phyloP scores from a whole-genome alignment of 225 moss, liverwort and hornwort species.

The Marchantia paleacea region DNA sequence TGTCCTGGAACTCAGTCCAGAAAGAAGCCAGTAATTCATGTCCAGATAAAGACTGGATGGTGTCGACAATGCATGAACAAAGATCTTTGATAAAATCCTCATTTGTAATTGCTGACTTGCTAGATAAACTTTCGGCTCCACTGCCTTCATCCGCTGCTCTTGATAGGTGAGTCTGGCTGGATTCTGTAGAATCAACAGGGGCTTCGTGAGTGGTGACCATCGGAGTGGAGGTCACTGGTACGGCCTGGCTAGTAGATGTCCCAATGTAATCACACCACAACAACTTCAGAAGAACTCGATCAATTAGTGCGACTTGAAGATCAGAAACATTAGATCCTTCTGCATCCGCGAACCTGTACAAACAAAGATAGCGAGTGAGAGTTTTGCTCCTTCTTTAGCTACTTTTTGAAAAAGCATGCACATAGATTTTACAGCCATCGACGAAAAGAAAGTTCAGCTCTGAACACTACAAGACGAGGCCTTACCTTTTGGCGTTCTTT shows the following conservation, averaged over 20 bases:
- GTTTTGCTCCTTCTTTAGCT: not conserved
- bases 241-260: constrained; percentile 17
- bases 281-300: constrained; percentile 67
- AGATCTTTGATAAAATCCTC: constrained; percentile 48
- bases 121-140: not conserved
- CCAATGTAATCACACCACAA: constrained; percentile 73
- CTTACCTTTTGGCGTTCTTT: constrained; percentile 70
- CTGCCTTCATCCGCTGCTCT: constrained; percentile 9
- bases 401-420: not conserved
- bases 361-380: not conserved
- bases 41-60: constrained; percentile 48
- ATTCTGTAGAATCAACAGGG: constrained; percentile 14
- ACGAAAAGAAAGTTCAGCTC: not conserved
- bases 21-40: constrained; percentile 51
- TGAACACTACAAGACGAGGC: not conserved
- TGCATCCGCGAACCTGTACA: constrained; percentile 37
- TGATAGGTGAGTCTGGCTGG: constrained; percentile 23
- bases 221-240: not conserved
- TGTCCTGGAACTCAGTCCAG: constrained; percentile 77
- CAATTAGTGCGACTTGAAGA: constrained; percentile 59
- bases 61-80: constrained; percentile 54
- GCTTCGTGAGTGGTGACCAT: not conserved
- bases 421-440: too few species aligned
- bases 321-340: constrained; percentile 36
- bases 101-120: constrained; percentile 32